Percentiles rank a stretch among this genome's conserved stretches.
phyloP scores from a whole-genome alignment of 1,284 basidiomycete species.

The Laetiporus sulphureus region DNA sequence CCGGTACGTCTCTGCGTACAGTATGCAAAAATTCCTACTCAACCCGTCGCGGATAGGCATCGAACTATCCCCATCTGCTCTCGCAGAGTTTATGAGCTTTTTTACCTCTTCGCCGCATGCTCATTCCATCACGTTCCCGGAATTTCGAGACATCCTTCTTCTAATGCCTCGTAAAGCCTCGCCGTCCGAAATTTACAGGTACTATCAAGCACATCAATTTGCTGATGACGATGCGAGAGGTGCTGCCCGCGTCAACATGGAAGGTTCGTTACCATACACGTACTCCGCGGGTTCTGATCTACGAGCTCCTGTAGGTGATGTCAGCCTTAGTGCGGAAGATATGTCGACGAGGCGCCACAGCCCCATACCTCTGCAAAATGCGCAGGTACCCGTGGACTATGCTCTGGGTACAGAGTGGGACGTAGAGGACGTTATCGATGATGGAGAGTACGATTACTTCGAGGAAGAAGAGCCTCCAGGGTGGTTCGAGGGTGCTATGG shows the following conservation, averaged over 20 bases:
- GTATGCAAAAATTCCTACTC: slow-evolving; percentile 10
- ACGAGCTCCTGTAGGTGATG: slow-evolving; percentile 45
- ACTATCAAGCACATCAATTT: slow-evolving; percentile 75
- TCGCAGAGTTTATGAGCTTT: slow-evolving; percentile 77
- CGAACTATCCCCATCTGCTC: slow-evolving; percentile 53
- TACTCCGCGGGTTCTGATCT: not conserved
- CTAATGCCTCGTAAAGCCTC: slow-evolving; percentile 79
- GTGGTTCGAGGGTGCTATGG: slow-evolving; percentile 66
- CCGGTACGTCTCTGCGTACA: slow-evolving; percentile 44
- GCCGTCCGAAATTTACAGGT: slow-evolving; percentile 80
- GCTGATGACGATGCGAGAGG: slow-evolving; percentile 73
- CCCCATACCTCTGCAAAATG: slow-evolving; percentile 16
- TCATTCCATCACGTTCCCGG: slow-evolving; percentile 71
- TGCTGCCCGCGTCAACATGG: slow-evolving; percentile 77
- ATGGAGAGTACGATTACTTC: slow-evolving; percentile 36
- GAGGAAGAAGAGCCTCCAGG: slow-evolving; percentile 59
- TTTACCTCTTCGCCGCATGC: slow-evolving; percentile 65
- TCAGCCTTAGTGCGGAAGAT: slow-evolving; percentile 67
- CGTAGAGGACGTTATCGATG: slow-evolving; percentile 33
- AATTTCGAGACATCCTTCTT: slow-evolving; percentile 88
- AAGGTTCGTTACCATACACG: slow-evolving; percentile 45
- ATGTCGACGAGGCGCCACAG: slow-evolving; percentile 21
- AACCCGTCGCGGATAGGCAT: slow-evolving; percentile 50
- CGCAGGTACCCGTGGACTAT: slow-evolving; percentile 23
- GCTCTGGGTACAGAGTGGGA: slow-evolving; percentile 21